Base-by-base conservation (phyloP, 139 green algal genomes). In the Axilococcus clingmanii region DNA sequence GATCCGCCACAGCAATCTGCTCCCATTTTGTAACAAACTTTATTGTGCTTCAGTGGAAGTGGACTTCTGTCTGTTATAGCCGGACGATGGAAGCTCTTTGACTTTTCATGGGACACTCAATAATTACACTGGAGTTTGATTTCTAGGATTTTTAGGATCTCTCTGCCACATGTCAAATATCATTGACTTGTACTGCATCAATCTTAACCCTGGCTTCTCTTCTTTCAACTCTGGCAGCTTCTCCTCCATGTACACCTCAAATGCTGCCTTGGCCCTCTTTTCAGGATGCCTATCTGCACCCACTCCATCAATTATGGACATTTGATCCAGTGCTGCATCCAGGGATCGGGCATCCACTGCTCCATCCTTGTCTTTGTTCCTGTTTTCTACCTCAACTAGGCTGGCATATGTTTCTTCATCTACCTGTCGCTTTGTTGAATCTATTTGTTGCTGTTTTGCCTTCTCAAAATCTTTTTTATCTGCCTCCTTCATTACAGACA, bases 201-300 rank as follows among this genome's bases (percentile, higher is more conserved):
- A 37, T 65, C 80, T 78, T 17, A 89, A 68, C 17, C 81, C 79
- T 6, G 80, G 80, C 71, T 88, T 89, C 49, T 88, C 74, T 58
- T 74, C 32, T 46, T 75, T 72, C 25, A 88, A 63, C 12, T 60
- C 9, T 16, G 77, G 63, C 50, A 88, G 51, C 58, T 75, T 61
- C 22, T 44, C 44, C 45, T 74, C 76, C 46, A 84, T 68, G 55
- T 75, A 88, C 6, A 57, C 79, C 44, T 77, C 65, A 57, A 59
- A 89, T 0, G 77, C 71, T 16, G 79, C 76, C 61, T 79, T 81
- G 48, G 78, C 65, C n/a, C 79, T 71, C 66, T 83, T 87, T 32
- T 87, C 78, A 4, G 78, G 79, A 40, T 87, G 77, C 53, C 78
- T 77, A 52, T 87, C 79, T 11, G 20, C 36, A 30, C 9, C 9